These are phyloP conservation scores for Globisporangium apiculatum DNA, from an alignment of 352 stramenopile species.

Conservation along the genomic window DNA sequence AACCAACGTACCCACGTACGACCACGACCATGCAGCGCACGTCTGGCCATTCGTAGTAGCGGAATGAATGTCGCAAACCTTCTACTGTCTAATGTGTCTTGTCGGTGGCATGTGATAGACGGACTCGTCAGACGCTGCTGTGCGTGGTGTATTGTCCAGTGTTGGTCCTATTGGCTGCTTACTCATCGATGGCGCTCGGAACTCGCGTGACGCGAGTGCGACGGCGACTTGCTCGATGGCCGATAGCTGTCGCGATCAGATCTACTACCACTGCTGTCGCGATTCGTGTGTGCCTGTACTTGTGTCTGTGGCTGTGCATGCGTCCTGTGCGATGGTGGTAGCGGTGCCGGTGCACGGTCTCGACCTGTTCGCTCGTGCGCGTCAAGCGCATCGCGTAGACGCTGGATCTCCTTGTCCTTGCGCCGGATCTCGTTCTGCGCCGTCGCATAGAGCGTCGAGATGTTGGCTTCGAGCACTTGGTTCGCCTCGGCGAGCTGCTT, in stretches of 20 bases:
- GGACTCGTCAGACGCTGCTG: too few species aligned
- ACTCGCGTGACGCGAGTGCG: slow-evolving; percentile 2
- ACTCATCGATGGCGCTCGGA: slow-evolving; percentile 3
- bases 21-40: too few species aligned
- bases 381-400: slow-evolving; percentile 44
- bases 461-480: slow-evolving; percentile 57
- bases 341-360: neutral
- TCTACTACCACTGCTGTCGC: neutral
- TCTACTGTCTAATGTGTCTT: too few species aligned
- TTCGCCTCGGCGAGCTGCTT: slow-evolving; percentile 46
- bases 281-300: neutral
- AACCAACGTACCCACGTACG: too few species aligned
- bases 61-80: too few species aligned
- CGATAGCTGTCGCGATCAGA: neutral
- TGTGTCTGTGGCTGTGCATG: neutral
- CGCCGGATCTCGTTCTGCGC: slow-evolving; percentile 68
- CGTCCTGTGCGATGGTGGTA: too few species aligned
- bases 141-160: too few species aligned
- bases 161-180: too few species aligned
- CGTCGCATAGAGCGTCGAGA: slow-evolving; percentile 67
- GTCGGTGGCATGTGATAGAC: too few species aligned
- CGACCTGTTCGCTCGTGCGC: slow-evolving; percentile 2
- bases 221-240: slow-evolving; percentile 2
- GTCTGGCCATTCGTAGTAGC: too few species aligned
- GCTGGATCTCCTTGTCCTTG: slow-evolving; percentile 75